Conservation (phyloP, 2,329 filamentous ascomycete species). For the Neofusicoccum cordaticola region DNA sequence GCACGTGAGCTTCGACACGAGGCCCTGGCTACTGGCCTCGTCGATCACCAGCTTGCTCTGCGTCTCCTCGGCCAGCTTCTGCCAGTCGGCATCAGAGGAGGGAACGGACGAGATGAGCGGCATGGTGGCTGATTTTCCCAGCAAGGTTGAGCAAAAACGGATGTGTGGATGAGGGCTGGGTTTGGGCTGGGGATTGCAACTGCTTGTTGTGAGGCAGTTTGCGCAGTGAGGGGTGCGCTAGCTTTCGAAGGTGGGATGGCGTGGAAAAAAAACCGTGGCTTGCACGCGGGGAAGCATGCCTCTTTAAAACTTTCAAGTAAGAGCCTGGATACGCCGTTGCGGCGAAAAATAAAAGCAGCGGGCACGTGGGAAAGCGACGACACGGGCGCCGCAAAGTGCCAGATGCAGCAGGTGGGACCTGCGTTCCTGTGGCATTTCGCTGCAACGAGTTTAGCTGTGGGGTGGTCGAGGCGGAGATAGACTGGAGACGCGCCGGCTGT, state of each 20-base stretch:
- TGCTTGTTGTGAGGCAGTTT: background rate
- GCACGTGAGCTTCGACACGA: slow-evolving; percentile 25
- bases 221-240: background rate
- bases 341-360: background rate
- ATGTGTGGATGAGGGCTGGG: slow-evolving; percentile 21
- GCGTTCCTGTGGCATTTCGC: background rate
- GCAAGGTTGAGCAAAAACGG: no score
- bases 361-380: background rate
- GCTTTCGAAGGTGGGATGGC: slow-evolving; percentile 4
- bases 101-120: background rate
- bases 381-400: background rate
- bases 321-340: background rate
- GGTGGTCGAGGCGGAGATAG: slow-evolving; percentile 6
- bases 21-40: background rate
- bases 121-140: background rate
- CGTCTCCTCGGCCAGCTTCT: background rate
- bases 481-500: slow-evolving; percentile 2
- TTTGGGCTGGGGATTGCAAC: background rate
- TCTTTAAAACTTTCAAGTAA: background rate
- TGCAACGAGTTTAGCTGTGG: slow-evolving; percentile 12
- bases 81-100: slow-evolving; percentile 4
- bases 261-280: background rate
- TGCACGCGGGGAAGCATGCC: background rate
- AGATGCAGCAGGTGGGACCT: slow-evolving; percentile 8
- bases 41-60: slow-evolving; percentile 6